Evolutionary conservation across 441 rosid genomes (phyloP), one percentile per base, ranked within the genome.

Genomic region (Gossypium laxum): DNA sequence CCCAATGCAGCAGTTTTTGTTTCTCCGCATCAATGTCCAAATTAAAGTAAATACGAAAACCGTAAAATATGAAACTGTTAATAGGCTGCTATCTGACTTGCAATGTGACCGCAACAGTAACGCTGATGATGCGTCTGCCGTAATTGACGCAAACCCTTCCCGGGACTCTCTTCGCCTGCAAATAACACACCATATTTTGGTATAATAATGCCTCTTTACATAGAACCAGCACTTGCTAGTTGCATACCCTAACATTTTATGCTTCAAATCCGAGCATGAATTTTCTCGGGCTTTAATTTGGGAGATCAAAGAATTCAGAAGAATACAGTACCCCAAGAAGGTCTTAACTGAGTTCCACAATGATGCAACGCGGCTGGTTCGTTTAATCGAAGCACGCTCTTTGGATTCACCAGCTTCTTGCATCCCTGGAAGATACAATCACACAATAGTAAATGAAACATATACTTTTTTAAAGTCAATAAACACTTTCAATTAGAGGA

Each of bases 341-440:
- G 74, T 72, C 76, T 77, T 81, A 63, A 91, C 69, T 22, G 87
- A 83, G 54, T 72, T 81, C 94, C 94, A 91, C 70, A 83, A 59
- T 69, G 87, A 79, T 24, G 84, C 69, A 38, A 67, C 67, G 70
- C 67, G 52, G 61, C 71, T 80, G 72, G 72, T 68, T 28, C 79
- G 76, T 22, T 66, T 64, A 19, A 48, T 70, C 76, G 83, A 71
- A 30, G 82, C 75, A 57, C 43, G 58, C 59, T 76, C 71, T 58
- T 70, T 73, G 10, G 63, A 61, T 22, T 57, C 65, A 4, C 59
- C 14, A 52, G 12, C 64, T 26, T 77, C 70, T 60, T 74, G 67
- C 60, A 71, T 79, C 74, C 78, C 88, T 80, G 82, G 41, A 60
- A 45, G 58, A 64, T 51, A 63, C 26, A 19, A 41, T 28, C 76